phyloP scores from a whole-genome alignment of 164 flowering plant genomes.

The Umbilicus rupestris region DNA sequence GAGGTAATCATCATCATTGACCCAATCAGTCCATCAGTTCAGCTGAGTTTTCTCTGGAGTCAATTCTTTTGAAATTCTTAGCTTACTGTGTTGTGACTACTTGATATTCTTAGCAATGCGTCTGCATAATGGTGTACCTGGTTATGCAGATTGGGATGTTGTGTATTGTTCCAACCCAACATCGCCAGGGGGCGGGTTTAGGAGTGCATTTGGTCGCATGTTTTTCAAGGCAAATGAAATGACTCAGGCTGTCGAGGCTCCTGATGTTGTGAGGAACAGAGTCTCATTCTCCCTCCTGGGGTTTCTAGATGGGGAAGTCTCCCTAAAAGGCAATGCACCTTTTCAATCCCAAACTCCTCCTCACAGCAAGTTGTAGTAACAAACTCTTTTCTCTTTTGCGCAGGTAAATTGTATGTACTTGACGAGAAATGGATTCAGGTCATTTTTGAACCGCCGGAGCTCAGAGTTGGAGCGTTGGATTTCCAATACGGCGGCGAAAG shows the following conservation, averaged over 20 bases:
- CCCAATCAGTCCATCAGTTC: no score
- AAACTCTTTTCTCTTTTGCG: background rate
- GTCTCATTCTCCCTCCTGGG: conserved; percentile 74
- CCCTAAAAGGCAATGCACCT: conserved; percentile 53
- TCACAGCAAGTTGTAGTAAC: background rate
- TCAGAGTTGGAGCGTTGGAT: conserved; percentile 64
- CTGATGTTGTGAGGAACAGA: conserved; percentile 64
- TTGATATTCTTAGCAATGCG: background rate
- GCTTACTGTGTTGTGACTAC: background rate
- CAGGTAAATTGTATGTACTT: conserved; percentile 61
- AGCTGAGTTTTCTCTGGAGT: no score
- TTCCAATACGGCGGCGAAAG: conserved; percentile 74
- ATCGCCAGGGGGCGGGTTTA: conserved; percentile 89
- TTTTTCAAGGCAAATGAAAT: conserved; percentile 76
- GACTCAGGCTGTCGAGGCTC: conserved; percentile 83
- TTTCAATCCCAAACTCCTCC: background rate
- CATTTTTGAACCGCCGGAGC: conserved; percentile 79
- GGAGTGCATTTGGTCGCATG: conserved; percentile 79
- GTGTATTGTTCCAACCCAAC: conserved; percentile 84
- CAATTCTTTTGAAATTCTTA: background rate
- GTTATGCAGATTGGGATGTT: conserved; percentile 86
- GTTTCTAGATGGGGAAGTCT: conserved; percentile 78
- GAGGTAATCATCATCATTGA: conserved; percentile 43
- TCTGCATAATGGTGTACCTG: background rate
- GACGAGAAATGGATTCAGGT: conserved; percentile 90